These are phyloP conservation scores for Paecilomyces fulvus DNA, from an alignment of 2,329 filamentous ascomycete genomes.

Conservation along the genomic window DNA sequence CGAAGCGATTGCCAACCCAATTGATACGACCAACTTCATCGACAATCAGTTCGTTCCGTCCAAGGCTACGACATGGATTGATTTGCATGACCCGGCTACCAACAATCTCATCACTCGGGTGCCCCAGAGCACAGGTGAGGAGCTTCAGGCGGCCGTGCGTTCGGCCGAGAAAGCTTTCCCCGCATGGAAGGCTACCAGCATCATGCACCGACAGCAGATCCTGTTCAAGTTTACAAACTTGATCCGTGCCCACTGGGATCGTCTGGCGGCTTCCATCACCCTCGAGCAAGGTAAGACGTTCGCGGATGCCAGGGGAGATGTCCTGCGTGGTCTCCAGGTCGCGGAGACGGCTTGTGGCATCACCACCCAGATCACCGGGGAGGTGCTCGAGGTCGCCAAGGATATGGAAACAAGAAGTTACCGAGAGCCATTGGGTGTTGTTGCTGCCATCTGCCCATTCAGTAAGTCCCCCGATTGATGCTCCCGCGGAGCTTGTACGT, in stretches of 20 bases:
- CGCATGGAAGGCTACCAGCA: constrained; percentile 51
- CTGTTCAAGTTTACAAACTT: constrained; percentile 58
- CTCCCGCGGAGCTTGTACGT: background rate
- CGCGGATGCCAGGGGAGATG: constrained; percentile 58
- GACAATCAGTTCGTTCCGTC: constrained; percentile 56
- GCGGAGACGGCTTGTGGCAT: constrained; percentile 61
- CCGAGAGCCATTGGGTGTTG: constrained; percentile 56
- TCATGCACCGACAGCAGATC: constrained; percentile 54
- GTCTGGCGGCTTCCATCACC: constrained; percentile 56
- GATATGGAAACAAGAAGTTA: constrained; percentile 63
- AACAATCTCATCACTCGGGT: constrained; percentile 60
- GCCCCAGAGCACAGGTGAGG: constrained; percentile 56
- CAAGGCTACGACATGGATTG: constrained; percentile 53
- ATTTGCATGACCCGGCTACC: constrained; percentile 56
- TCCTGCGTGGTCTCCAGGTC: constrained; percentile 57
- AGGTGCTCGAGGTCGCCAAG: constrained; percentile 61
- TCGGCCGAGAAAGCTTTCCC: constrained; percentile 57
- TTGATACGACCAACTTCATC: constrained; percentile 55
- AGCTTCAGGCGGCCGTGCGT: constrained; percentile 53
- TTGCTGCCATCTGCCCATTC: constrained; percentile 59
- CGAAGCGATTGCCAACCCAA: constrained; percentile 45
- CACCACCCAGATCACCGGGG: constrained; percentile 56
- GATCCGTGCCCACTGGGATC: constrained; percentile 58
- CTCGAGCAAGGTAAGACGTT: constrained; percentile 63
- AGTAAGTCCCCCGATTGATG: constrained; percentile 35